These are phyloP conservation scores for Juncus effusus DNA, from an alignment of 176 grass and related monocot species.

Conservation along the genomic window DNA sequence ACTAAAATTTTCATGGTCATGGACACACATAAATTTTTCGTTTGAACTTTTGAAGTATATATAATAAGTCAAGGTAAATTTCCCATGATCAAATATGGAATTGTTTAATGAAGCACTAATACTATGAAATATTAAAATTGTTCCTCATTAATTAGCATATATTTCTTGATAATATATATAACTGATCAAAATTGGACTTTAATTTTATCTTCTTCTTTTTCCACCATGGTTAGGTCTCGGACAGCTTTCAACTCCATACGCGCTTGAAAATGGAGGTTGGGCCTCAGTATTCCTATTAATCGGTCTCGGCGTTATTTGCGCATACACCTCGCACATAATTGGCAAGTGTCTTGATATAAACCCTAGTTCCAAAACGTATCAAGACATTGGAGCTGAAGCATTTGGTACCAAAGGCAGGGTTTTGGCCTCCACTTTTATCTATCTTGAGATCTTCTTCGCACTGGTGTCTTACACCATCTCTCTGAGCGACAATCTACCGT, in stretches of 20 bases:
- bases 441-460: slow-evolving; percentile 76
- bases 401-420: slow-evolving; percentile 52
- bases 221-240: slow-evolving; percentile 40
- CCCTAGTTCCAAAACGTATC: slow-evolving; percentile 45
- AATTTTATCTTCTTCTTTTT: no score
- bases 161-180: no score
- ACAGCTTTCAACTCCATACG: slow-evolving; percentile 65
- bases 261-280: slow-evolving; percentile 77
- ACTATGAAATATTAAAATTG: no score
- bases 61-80: no score
- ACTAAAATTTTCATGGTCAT: no score
- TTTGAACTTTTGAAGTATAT: no score
- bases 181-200: no score
- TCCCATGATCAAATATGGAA: no score
- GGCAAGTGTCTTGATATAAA: slow-evolving; percentile 61
- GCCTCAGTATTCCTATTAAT: slow-evolving; percentile 56
- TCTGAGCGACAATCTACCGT: slow-evolving; percentile 77
- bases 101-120: no score
- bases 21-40: no score
- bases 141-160: no score
- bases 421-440: slow-evolving; percentile 54
- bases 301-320: slow-evolving; percentile 54
- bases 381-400: slow-evolving; percentile 52
- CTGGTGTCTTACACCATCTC: slow-evolving; percentile 87
- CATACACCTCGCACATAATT: slow-evolving; percentile 67